A percentile compares a stretch with the other conserved stretches of the same genome.
Evolutionary conservation across 805 yeast genomes (phyloP).

Genomic region (Suhomyces canberraensis): DNA sequence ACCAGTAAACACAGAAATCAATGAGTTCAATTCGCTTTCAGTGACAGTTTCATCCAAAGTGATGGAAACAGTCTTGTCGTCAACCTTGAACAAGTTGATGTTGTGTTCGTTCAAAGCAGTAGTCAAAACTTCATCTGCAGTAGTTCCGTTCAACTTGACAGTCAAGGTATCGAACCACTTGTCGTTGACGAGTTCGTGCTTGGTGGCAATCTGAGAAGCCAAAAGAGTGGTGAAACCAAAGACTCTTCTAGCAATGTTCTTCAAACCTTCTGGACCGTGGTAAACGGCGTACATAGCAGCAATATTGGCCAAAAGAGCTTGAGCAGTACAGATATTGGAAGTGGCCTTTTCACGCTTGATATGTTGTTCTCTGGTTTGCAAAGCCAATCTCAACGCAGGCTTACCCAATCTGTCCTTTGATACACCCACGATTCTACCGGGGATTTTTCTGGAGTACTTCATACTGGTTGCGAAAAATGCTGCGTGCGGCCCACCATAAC

Average conservation of each 20-base stretch:
- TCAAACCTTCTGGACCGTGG: slow-evolving; percentile 89
- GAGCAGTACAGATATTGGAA: slow-evolving; percentile 97
- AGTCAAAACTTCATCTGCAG: slow-evolving; percentile 55
- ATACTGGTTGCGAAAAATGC: slow-evolving; percentile 91
- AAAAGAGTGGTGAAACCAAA: slow-evolving; percentile 70
- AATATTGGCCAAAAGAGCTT: slow-evolving; percentile 92
- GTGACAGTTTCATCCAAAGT: slow-evolving; percentile 89
- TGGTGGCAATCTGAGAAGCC: slow-evolving; percentile 51
- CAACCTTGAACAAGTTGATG: slow-evolving; percentile 73
- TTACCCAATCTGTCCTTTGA: slow-evolving; percentile 89
- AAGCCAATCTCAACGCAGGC: slow-evolving; percentile 85
- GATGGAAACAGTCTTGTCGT: slow-evolving; percentile 61
- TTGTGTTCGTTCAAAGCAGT: slow-evolving; percentile 59
- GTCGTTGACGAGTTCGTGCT: slow-evolving; percentile 51
- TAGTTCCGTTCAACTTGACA: slow-evolving; percentile 47
- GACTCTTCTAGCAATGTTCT: slow-evolving; percentile 71
- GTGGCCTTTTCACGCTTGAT: slow-evolving; percentile 97
- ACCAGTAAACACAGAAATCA: slow-evolving; percentile 61
- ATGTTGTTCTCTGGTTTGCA: slow-evolving; percentile 98
- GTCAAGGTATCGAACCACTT: slow-evolving; percentile 88
- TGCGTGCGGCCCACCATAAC: slow-evolving; percentile 98
- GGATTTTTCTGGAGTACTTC: slow-evolving; percentile 83
- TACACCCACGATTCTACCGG: slow-evolving; percentile 93
- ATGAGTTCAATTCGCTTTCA: slow-evolving; percentile 52
- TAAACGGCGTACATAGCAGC: slow-evolving; percentile 94